phyloP scores from a whole-genome alignment of 352 stramenopile genomes.

The Pythium rishiriense region DNA sequence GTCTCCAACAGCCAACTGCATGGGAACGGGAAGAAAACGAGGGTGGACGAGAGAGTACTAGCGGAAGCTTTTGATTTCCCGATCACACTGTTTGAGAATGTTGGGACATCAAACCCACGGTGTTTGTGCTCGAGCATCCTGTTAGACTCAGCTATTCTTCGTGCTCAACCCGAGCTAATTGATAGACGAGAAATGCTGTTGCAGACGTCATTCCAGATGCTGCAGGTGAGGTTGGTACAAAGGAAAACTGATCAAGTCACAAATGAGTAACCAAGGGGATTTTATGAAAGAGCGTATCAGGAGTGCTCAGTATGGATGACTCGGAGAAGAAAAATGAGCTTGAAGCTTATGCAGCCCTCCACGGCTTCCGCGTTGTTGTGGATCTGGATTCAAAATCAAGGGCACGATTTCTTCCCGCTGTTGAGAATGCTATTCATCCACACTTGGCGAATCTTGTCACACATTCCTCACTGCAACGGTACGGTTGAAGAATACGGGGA shows the following conservation, averaged over 20 bases:
- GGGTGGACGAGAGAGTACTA: neutral
- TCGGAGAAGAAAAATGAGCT: neutral
- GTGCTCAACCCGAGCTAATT: no score
- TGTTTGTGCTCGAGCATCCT: constrained; percentile 1
- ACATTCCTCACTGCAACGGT: constrained; percentile 13
- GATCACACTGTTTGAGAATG: neutral
- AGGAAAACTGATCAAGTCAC: no score
- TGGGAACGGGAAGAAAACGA: neutral
- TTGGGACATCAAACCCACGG: neutral
- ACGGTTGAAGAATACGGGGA: neutral
- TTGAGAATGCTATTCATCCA: constrained; percentile 3
- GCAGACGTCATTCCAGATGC: neutral
- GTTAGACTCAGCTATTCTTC: neutral
- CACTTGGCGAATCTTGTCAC: neutral
- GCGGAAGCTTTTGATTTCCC: neutral
- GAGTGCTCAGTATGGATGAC: neutral
- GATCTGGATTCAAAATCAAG: neutral
- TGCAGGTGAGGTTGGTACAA: no score
- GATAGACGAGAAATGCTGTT: neutral
- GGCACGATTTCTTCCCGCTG: neutral
- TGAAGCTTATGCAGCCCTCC: constrained; percentile 12
- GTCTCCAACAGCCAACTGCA: neutral
- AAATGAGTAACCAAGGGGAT: neutral
- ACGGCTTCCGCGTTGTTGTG: constrained; percentile 9
- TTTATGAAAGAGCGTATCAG: neutral